phyloP scores from a whole-genome alignment of 2,329 filamentous ascomycete genomes.

The Thelonectria olida region DNA sequence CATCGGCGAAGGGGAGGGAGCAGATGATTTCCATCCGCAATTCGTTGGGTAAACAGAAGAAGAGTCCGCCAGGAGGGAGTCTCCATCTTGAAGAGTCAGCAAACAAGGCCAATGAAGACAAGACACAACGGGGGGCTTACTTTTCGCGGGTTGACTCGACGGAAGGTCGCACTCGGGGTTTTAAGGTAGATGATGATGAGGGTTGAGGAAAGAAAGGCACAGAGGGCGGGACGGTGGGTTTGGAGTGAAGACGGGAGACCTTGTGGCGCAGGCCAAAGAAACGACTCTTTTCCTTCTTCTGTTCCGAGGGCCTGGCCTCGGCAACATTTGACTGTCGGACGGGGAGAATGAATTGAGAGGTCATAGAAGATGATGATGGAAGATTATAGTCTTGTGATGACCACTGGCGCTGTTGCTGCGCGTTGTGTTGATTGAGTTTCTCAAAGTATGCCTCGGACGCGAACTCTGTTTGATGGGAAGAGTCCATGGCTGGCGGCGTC shows the following conservation, averaged over 20 bases:
- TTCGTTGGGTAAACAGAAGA: constrained; percentile 67
- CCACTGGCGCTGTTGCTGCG: constrained; percentile 48
- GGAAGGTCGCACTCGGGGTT: constrained; percentile 31
- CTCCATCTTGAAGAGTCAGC: constrained; percentile 40
- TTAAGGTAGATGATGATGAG: not conserved
- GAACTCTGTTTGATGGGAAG: constrained; percentile 72
- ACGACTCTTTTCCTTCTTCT: constrained; percentile 53
- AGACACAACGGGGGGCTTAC: constrained; percentile 33
- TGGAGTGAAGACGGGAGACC: constrained; percentile 44
- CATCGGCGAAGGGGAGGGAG: constrained; percentile 66
- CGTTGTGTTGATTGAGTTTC: constrained; percentile 66
- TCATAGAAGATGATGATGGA: constrained; percentile 37
- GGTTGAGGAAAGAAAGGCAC: constrained; percentile 8
- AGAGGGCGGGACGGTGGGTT: constrained; percentile 21
- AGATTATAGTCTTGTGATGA: constrained; percentile 24
- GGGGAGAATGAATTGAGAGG: constrained; percentile 60
- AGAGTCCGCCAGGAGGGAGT: constrained; percentile 64
- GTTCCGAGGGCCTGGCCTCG: constrained; percentile 44
- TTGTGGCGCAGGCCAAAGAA: constrained; percentile 54
- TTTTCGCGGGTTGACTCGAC: constrained; percentile 45
- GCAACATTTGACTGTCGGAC: constrained; percentile 51
- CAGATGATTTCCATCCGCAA: constrained; percentile 71
- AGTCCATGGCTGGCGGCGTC: constrained; percentile 61
- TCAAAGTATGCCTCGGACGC: constrained; percentile 71
- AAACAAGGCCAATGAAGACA: constrained; percentile 21